Base-by-base conservation (phyloP, 2,329 filamentous ascomycete genomes). In the Pyrenochaeta sp. region DNA sequence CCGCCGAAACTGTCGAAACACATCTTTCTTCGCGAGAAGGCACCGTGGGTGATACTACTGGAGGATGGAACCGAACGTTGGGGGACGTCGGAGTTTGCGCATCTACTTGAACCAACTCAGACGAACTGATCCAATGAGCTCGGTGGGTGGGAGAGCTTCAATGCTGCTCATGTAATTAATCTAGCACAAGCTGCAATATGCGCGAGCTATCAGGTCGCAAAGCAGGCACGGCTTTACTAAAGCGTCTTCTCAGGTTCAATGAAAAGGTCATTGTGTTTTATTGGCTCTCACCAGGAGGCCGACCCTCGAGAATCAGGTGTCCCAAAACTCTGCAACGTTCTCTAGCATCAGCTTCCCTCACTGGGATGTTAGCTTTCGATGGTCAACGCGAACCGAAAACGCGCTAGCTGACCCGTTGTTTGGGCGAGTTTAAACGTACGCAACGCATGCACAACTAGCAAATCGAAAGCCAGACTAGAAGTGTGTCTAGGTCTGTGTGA, bases 1-100 rank as follows among this genome's bases (percentile, higher is more conserved):
- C 48, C 69, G 47, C 72, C 73, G 13, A 68, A 71, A 30, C 67
- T 75, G 2, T 65, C 62, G 25, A 63, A 66, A 54, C 81, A 84
- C 70, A 82, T 84, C 12, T 85, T 80, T 56, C 54, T 83, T 4
- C 68, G 72, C 34, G 80, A 82, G 59, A 77, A 72, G 49, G 75
- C 72, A 27, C 61, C 68, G 0, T 77, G 74, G 73, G 52, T 71
- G 9, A 45, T 60, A 19, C 53, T 74, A 12, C 61, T 69, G 12
- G 72, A 74, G 10, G 72, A 76, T 50, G 69, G 73, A 2, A 64
- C 64, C 5, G 65, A 72, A 48, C 64, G 67, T 8, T 64, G 66
- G 66, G 63, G 64, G 7, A 68, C 65, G 3, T 56, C 34, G 8
- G 65, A 67, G 44, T 56, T 54, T 25, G 68, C 66, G 22, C 67